A percentile compares a stretch with the other conserved stretches of the same genome.
phyloP scores from a whole-genome alignment of 192 early-diverging fungal species.

The Gaertneriomyces semiglobifer region DNA sequence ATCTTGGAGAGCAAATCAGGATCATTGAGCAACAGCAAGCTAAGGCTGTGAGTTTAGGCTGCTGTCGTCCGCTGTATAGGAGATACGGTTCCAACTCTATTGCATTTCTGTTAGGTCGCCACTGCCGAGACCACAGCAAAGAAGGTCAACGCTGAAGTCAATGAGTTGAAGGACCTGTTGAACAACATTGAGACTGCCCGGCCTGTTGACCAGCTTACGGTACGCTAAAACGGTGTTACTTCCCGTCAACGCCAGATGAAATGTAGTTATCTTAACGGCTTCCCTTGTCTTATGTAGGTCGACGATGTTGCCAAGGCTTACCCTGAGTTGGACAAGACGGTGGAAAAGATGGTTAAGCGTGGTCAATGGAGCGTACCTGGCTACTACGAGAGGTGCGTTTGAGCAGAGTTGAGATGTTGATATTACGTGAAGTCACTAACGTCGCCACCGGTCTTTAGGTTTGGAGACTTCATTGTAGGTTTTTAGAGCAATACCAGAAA shows the following conservation, averaged over 20 bases:
- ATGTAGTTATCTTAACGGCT: conserved; percentile 2
- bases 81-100: background rate
- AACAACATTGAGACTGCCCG: conserved; percentile 91
- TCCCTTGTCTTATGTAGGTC: conserved; percentile 46
- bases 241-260: background rate
- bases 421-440: background rate
- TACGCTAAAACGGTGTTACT: conserved; percentile 39
- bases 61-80: background rate
- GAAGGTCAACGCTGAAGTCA: conserved; percentile 81
- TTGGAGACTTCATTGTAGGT: conserved; percentile 51
- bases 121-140: conserved; percentile 79
- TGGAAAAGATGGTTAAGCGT: conserved; percentile 88
- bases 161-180: conserved; percentile 82
- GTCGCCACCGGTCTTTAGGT: conserved; percentile 31
- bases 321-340: conserved; percentile 85
- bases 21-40: conserved; percentile 45
- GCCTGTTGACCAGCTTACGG: conserved; percentile 90
- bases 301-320: conserved; percentile 92
- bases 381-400: conserved; percentile 84
- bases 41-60: conserved; percentile 49
- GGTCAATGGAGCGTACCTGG: conserved; percentile 89
- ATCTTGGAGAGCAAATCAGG: conserved; percentile 81
- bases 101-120: conserved; percentile 55
- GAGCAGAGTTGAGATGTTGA: background rate
- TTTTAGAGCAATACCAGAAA: conserved; percentile 44